Evolutionary conservation across 2,329 filamentous ascomycete genomes (phyloP), one percentile per base, ranked within the genome.

Genomic region (Aspergillus japonicus): DNA sequence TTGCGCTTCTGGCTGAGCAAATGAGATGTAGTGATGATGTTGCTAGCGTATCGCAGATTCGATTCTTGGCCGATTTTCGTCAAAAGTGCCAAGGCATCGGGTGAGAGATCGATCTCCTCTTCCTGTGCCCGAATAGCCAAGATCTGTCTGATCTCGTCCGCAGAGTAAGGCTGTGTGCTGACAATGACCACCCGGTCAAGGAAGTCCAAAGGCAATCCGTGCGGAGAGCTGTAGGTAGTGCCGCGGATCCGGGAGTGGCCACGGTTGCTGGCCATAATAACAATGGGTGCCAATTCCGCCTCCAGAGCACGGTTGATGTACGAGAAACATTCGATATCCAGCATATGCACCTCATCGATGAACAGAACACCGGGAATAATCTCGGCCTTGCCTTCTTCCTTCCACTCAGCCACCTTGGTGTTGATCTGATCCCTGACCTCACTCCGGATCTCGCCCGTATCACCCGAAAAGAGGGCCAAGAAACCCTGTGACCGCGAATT

Each of bases 301-400:
- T 99, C 95, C 49, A 99, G 83, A 0, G 95, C 95, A 55, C 95
- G 90, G 82, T 99, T 99, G 83, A 99, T 89, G 82, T 96, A 99
- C 49, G 92, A 96, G 82, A 96, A 99, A 81, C 94, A 98, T 78
- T 99, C 95, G 65, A 98, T 97, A 75, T 99, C 95, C 59, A 99
- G 90, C 94, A 99, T 98, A 82, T 99, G 95, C 5, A 99, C 94
- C 80, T 99, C 95, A 71, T 99, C 95, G 71, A 99, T 96, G 82
- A 99, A 99, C 7, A 99, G 82, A 7, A 99, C 95, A 50, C 95
- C 95, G 0, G 95, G 95, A 0, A 99, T 92, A 57, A 99, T 98
- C 79, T 96, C 93, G 3, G 95, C 95, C 78, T 99, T 99, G 79
- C 95, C 95, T 79, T 99, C 95, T 77, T 99, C 95, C 78, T 96